phyloP scores from a whole-genome alignment of 2,329 filamentous ascomycete species.

The Alternaria novae-zelandiae region DNA sequence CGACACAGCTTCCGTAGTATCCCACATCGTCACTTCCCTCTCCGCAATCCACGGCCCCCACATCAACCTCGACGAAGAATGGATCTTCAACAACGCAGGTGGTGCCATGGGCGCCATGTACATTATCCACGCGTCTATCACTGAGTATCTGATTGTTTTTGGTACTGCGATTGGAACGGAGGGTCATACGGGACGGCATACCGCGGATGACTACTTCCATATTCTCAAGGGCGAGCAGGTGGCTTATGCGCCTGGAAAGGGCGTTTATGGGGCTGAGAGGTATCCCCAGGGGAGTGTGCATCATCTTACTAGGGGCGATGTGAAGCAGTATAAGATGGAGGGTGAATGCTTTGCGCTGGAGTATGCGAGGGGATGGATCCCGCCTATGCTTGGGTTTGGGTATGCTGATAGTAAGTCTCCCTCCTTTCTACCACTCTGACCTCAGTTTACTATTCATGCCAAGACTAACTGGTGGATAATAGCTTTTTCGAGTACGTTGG shows the following conservation, averaged over 20 bases:
- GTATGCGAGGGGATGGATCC: constrained; percentile 88
- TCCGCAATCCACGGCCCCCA: constrained; percentile 49
- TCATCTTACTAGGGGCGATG: constrained; percentile 72
- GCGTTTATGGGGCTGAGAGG: constrained; percentile 70
- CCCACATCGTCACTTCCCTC: constrained; percentile 74
- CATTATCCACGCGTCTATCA: constrained; percentile 85
- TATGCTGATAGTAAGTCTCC: constrained; percentile 70
- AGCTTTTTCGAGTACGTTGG: constrained; percentile 76
- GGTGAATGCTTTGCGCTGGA: constrained; percentile 79
- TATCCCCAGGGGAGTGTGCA: constrained; percentile 74
- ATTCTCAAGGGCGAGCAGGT: constrained; percentile 81
- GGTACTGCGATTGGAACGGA: constrained; percentile 79
- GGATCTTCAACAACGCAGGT: constrained; percentile 91
- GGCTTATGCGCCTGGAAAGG: constrained; percentile 69
- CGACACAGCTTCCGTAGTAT: constrained; percentile 72
- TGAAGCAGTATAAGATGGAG: constrained; percentile 86
- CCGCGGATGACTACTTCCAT: constrained; percentile 93
- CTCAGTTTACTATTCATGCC: background rate
- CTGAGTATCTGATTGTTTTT: constrained; percentile 60
- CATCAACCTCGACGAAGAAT: constrained; percentile 77
- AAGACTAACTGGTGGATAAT: background rate
- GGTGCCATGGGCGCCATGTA: constrained; percentile 94
- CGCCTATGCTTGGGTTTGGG: constrained; percentile 89
- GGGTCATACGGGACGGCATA: constrained; percentile 87
- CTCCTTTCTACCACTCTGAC: background rate